These are phyloP conservation scores for Juglanconis juglandina DNA, from an alignment of 2,329 filamentous ascomycete species.

Conservation along the genomic window DNA sequence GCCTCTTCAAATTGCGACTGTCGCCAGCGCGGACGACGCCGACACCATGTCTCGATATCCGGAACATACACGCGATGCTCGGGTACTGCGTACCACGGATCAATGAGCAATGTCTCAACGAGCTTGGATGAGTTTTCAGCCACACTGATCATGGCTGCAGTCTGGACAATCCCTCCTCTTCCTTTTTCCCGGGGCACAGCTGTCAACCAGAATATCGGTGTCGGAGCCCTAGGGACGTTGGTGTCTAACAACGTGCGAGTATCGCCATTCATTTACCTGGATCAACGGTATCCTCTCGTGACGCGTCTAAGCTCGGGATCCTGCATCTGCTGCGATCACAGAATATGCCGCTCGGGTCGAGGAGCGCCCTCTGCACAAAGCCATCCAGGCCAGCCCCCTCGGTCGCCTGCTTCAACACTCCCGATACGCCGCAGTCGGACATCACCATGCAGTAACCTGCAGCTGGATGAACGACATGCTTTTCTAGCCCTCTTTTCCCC, in stretches of 20 bases:
- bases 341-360: constrained; percentile 6
- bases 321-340: constrained; percentile 1
- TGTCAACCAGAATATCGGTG: not conserved
- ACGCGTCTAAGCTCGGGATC: constrained; percentile 2
- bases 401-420: not conserved
- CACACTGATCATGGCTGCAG: too few species aligned
- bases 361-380: not conserved
- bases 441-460: constrained; percentile 15
- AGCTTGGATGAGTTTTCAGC: too few species aligned
- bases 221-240: not conserved
- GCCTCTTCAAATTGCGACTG: constrained; percentile 1
- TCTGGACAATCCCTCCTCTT: not conserved
- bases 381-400: not conserved
- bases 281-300: constrained; percentile 8
- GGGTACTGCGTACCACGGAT: too few species aligned
- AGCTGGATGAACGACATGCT: constrained; percentile 1
- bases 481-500: not conserved
- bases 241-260: too few species aligned
- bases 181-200: not conserved
- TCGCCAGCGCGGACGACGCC: not conserved
- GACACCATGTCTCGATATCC: not conserved
- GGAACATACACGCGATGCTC: not conserved
- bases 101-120: too few species aligned
- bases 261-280: constrained; percentile 7
- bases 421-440: constrained; percentile 6